A percentile compares a stretch with the other conserved stretches of the same genome.
phyloP scores from a whole-genome alignment of 768 basidiomycete species.

The Auricularia sp. region DNA sequence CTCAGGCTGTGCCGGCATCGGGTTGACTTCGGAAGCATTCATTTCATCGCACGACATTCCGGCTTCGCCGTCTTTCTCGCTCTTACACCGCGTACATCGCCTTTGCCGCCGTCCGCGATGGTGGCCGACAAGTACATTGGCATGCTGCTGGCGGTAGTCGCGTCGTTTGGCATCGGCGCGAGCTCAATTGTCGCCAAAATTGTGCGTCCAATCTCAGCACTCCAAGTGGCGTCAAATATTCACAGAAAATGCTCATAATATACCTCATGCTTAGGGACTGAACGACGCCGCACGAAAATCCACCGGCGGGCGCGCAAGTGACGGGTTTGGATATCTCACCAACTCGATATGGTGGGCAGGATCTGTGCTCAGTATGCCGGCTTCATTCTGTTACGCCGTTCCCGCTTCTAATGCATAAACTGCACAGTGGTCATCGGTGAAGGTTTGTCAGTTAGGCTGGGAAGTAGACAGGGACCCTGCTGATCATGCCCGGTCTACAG shows the following conservation, averaged over 20 bases:
- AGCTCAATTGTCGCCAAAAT: conserved; percentile 43
- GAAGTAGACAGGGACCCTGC: neutral
- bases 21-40: no score
- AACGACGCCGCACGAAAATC: conserved; percentile 27
- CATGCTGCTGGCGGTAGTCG: conserved; percentile 30
- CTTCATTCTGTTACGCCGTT: neutral
- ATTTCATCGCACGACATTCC: no score
- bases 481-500: conserved; percentile 12
- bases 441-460: conserved; percentile 16
- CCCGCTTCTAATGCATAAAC: neutral
- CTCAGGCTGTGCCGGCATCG: no score
- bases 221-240: neutral
- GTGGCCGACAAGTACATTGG: conserved; percentile 36
- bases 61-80: no score
- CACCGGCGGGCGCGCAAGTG: conserved; percentile 17
- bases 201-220: conserved; percentile 14
- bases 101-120: neutral
- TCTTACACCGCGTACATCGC: no score
- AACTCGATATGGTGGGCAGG: conserved; percentile 41
- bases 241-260: neutral
- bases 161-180: conserved; percentile 30
- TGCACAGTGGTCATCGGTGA: conserved; percentile 34
- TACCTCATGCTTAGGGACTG: conserved; percentile 22
- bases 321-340: conserved; percentile 30
- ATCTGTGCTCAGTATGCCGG: conserved; percentile 29